Evolutionary conservation across 441 rosid genomes (phyloP).

Genomic region (Erysimum cheiri): DNA sequence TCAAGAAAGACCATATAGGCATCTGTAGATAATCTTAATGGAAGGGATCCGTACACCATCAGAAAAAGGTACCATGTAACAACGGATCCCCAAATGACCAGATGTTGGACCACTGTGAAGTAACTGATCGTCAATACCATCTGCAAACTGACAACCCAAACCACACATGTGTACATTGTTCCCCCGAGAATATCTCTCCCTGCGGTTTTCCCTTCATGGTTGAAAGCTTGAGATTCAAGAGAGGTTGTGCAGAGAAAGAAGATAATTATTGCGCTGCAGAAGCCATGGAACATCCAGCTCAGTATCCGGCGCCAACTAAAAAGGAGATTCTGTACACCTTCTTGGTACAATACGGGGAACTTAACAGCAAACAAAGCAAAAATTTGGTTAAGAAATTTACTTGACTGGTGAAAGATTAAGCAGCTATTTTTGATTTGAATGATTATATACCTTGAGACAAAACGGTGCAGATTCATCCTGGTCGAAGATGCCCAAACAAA

Average conservation of each 20-base stretch:
- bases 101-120: slow-evolving; percentile 68
- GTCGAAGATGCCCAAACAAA: slow-evolving; percentile 72
- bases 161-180: slow-evolving; percentile 71
- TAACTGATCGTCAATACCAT: slow-evolving; percentile 65
- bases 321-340: slow-evolving; percentile 71
- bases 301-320: slow-evolving; percentile 70
- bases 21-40: slow-evolving; percentile 46
- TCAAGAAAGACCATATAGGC: slow-evolving; percentile 69
- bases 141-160: slow-evolving; percentile 76
- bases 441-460: slow-evolving; percentile 65
- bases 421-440: slow-evolving; percentile 23
- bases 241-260: slow-evolving; percentile 66
- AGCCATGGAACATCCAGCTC: slow-evolving; percentile 73
- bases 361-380: slow-evolving; percentile 37
- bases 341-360: slow-evolving; percentile 80
- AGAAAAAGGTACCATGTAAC: slow-evolving; percentile 65
- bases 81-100: slow-evolving; percentile 65
- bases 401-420: slow-evolving; percentile 11
- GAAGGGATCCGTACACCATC: slow-evolving; percentile 54
- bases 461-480: slow-evolving; percentile 68
- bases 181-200: slow-evolving; percentile 60
- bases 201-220: slow-evolving; percentile 53
- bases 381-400: slow-evolving; percentile 17
- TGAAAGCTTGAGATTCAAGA: slow-evolving; percentile 65
- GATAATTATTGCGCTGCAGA: slow-evolving; percentile 53